Percentiles rank a stretch among this genome's conserved stretches.
These are phyloP conservation scores for Tolypocladium tundrense DNA, from an alignment of 2,329 filamentous ascomycete genomes.

Conservation along the genomic window DNA sequence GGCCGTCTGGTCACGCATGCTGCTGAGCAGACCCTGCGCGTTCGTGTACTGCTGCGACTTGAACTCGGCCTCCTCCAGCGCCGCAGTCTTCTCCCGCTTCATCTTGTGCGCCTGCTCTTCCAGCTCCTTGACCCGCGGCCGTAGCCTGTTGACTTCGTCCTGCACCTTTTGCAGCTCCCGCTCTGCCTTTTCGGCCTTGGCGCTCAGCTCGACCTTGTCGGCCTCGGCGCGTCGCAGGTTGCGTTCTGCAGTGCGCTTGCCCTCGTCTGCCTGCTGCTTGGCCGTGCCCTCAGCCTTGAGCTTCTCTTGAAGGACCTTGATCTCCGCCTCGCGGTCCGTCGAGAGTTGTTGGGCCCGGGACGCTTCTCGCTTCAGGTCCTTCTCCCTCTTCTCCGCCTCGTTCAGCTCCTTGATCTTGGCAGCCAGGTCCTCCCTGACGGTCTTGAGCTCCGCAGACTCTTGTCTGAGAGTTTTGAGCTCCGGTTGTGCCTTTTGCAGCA, in stretches of 20 bases:
- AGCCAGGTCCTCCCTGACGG: conserved; percentile 63
- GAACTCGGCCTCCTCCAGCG: conserved; percentile 72
- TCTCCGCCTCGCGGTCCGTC: conserved; percentile 65
- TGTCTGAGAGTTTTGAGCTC: conserved; percentile 71
- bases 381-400: conserved; percentile 71
- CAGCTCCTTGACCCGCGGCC: conserved; percentile 51
- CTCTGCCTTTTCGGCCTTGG: conserved; percentile 59
- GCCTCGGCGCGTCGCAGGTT: conserved; percentile 69
- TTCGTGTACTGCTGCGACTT: conserved; percentile 79
- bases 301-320: conserved; percentile 69
- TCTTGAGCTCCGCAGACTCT: conserved; percentile 66
- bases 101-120: conserved; percentile 65
- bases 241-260: conserved; percentile 60
- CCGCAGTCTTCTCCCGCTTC: conserved; percentile 52
- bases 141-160: conserved; percentile 61
- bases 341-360: conserved; percentile 58
- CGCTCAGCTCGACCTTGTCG: conserved; percentile 68
- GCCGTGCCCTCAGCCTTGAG: conserved; percentile 63
- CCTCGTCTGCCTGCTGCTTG: conserved; percentile 68
- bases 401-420: conserved; percentile 50
- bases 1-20: conserved; percentile 84
- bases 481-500: conserved; percentile 75
- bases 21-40: conserved; percentile 75
- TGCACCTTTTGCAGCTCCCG: conserved; percentile 62
- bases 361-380: conserved; percentile 68